Evolutionary conservation across 2,329 filamentous ascomycete genomes (phyloP).

Genomic region (Metarhizium album): DNA sequence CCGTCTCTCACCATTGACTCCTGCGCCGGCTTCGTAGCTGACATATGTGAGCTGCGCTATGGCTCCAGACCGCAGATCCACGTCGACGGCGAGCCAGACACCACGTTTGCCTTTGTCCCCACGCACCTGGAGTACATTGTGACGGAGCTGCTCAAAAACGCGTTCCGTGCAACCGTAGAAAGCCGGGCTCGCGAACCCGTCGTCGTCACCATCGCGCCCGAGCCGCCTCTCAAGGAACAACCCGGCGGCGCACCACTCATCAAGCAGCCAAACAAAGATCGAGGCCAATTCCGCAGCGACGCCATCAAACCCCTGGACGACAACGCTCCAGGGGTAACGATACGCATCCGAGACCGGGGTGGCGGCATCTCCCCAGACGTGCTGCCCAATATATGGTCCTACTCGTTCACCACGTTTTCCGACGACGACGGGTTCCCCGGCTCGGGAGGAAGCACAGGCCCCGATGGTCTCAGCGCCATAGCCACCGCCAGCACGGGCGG

Average conservation of each 20-base stretch:
- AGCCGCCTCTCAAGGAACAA: constrained; percentile 32
- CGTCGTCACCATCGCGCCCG: constrained; percentile 81
- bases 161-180: constrained; percentile 88
- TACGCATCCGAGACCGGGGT: constrained; percentile 90
- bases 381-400: constrained; percentile 84
- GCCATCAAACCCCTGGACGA: constrained; percentile 49
- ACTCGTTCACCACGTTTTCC: constrained; percentile 91
- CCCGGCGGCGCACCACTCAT: constrained; percentile 16
- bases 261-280: constrained; percentile 24
- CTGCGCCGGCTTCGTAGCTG: constrained; percentile 83
- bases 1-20: constrained; percentile 72
- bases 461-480: constrained; percentile 62
- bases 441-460: constrained; percentile 32
- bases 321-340: constrained; percentile 75
- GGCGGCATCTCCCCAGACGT: constrained; percentile 83
- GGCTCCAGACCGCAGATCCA: constrained; percentile 71
- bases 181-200: constrained; percentile 71
- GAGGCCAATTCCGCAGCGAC: constrained; percentile 31
- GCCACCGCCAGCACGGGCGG: constrained; percentile 59
- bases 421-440: constrained; percentile 39
- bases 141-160: constrained; percentile 93
- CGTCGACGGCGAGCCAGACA: constrained; percentile 76
- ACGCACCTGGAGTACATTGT: constrained; percentile 97
- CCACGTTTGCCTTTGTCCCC: constrained; percentile 81
- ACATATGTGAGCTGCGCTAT: constrained; percentile 95